Evolutionary conservation across 306 rosid genomes (phyloP).

Genomic region (Ammopiptanthus mongolicus): DNA sequence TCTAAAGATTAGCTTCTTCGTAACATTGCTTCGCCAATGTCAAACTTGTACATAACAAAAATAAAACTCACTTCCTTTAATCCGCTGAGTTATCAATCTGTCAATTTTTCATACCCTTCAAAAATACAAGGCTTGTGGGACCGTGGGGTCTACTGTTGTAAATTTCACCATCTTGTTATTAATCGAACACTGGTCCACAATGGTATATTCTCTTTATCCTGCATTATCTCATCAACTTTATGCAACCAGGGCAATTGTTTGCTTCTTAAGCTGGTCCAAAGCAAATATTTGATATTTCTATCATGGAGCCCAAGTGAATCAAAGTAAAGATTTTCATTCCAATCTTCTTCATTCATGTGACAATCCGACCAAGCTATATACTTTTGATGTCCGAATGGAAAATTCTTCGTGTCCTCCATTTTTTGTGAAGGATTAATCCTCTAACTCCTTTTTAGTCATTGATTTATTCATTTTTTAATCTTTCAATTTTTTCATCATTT

Average conservation of each 20-base stretch:
- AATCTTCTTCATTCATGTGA: neutral
- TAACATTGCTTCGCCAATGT: neutral
- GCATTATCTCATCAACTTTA: slow-evolving; percentile 16
- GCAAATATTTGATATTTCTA: neutral
- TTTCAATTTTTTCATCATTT: no score
- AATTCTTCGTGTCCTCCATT: no score
- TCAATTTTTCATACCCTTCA: slow-evolving; percentile 2
- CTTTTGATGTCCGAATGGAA: no score
- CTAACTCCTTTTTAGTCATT: no score
- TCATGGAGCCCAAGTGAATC: slow-evolving; percentile 31
- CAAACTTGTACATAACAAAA: neutral
- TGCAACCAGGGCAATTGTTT: slow-evolving; percentile 11
- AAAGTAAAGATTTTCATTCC: slow-evolving; percentile 8
- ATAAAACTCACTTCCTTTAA: neutral
- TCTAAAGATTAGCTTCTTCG: neutral
- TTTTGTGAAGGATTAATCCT: no score
- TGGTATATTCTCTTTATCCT: slow-evolving; percentile 27
- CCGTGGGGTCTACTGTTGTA: slow-evolving; percentile 3
- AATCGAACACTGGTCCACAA: slow-evolving; percentile 30
- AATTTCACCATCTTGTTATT: slow-evolving; percentile 22
- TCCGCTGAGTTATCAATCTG: neutral
- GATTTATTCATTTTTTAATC: no score
- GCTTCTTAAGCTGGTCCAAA: slow-evolving; percentile 21
- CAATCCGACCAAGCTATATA: no score
- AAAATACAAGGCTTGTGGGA: slow-evolving; percentile 19